Evolutionary conservation across 1,284 basidiomycete genomes (phyloP), one percentile per base, ranked within the genome.

Genomic region (Rhodotorula sp.): DNA sequence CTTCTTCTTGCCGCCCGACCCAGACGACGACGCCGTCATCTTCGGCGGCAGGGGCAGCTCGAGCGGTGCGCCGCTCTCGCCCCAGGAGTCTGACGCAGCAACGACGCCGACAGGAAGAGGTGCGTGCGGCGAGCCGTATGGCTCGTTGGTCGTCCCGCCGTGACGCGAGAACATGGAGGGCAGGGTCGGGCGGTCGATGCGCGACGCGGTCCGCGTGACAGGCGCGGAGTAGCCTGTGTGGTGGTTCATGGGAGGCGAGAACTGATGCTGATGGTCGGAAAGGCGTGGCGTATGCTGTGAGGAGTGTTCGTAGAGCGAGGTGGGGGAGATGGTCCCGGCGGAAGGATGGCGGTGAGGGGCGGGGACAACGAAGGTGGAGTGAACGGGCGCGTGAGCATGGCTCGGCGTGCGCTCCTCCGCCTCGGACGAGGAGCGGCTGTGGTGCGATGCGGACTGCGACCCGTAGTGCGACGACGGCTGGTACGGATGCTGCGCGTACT

Each of bases 251-350:
- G 48, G 25, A 7, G 48, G 48, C 1, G n/a, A n/a, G 50, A 13
- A n/a, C 50, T 29, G 50, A 3, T 51, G 50, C 32, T 32, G 53
- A 29, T 34, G 53, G 8, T 53, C 29, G 13, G 17, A 17, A 17
- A 6, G 51, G 17, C 29, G 51, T 2, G 17, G 17, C 15, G 51
- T 12, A 15, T 53, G 17, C 17, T 29, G 51, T 3, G 25, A 32
- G 29, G 62, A 55, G 4, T 62, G 64, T 8, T 64, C 57, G 56
- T 64, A 67, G 22, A 60, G 12, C 0, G 70, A 41, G 12, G 58
- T 57, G 0, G 70, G 70, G 9, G 70, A 71, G 32, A 71, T 29
- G 10, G 65, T 37, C 9, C 34, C 34, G 34, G 41, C n/a, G 0
- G 41, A 36, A 7, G 36, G 34, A 3, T 29, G 25, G 3, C 19